Conservation (phyloP, 2,329 filamentous ascomycete species). For the Penicillium decumbens region DNA sequence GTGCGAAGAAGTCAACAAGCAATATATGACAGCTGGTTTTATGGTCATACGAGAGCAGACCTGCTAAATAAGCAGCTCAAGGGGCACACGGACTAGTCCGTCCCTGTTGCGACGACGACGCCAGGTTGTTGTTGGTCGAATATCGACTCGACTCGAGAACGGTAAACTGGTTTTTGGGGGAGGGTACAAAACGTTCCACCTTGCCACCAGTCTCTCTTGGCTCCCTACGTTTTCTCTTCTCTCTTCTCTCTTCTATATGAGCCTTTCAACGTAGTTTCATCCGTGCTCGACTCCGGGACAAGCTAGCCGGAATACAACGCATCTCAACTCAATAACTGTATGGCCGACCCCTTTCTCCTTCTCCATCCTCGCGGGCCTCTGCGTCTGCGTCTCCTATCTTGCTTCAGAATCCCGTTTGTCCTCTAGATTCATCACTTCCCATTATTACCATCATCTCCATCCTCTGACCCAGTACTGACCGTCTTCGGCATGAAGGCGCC, state of each 20-base stretch:
- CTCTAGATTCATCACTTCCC: neutral
- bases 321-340: neutral
- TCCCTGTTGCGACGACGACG: neutral
- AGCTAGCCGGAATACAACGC: neutral
- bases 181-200: neutral
- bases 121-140: neutral
- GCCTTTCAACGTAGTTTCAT: neutral
- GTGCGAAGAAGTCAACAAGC: neutral
- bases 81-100: neutral
- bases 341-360: constrained; percentile 5
- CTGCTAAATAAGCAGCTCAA: neutral
- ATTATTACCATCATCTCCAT: neutral
- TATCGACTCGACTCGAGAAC: neutral
- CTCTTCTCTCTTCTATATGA: neutral
- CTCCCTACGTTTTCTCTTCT: neutral
- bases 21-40: neutral
- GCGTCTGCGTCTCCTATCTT: neutral
- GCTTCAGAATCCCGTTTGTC: neutral
- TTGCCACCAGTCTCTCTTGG: neutral
- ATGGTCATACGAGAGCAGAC: neutral
- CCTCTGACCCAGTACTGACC: neutral
- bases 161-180: neutral
- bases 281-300: neutral
- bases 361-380: neutral
- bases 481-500: neutral